Base-by-base conservation (phyloP, 2,329 filamentous ascomycete genomes). In the Shiraia sp. region DNA sequence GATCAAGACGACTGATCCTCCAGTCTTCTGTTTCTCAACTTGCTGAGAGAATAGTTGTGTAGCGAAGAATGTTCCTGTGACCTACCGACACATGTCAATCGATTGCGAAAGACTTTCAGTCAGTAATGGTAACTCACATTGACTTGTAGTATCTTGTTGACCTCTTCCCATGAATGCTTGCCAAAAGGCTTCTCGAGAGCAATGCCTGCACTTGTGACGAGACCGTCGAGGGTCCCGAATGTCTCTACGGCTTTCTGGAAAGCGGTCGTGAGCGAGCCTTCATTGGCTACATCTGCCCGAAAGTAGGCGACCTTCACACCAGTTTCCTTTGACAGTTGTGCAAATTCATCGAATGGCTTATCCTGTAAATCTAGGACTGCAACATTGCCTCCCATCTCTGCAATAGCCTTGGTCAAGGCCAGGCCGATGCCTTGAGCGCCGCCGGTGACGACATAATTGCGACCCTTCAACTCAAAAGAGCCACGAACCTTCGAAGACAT, bases 371-470 rank as follows among this genome's bases (percentile, higher is more conserved):
- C 39, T 10, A 42, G 15, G 7, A 42, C 25, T 7, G 39, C 39
- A 13, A 42, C 39, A 26, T 42, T 36, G 13, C 39, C 32, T 6
- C 32, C 39, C 13, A 29, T 27, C 24, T 42, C 39, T 10, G 39
- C 39, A 16, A 32, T 17, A 12, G 39, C 39, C 6, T 27, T 12
- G 12, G 19, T 27, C 12, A 42, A 25, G 10, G 39, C 25, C 9
- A 36, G 32, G 22, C 39, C 39, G 9, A 42, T 30, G 10, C 39
- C 39, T n/a, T 27, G 26, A 36, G 39, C 39, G n/a, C 39, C 39
- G n/a, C 39, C 39, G 9, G 39, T 42, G 32, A 42, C 24, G 10
- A 42, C 32, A 10, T 17, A 30, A 19, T 25, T 42, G 5, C 27
- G 19, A n/a, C 31, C 39, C 26, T 30, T 36, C 10, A 42, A 32